Percentiles rank a stretch among this genome's conserved stretches.
Evolutionary conservation across 495 filamentous ascomycete genomes (phyloP).

Genomic region (Filosporella fistucella): DNA sequence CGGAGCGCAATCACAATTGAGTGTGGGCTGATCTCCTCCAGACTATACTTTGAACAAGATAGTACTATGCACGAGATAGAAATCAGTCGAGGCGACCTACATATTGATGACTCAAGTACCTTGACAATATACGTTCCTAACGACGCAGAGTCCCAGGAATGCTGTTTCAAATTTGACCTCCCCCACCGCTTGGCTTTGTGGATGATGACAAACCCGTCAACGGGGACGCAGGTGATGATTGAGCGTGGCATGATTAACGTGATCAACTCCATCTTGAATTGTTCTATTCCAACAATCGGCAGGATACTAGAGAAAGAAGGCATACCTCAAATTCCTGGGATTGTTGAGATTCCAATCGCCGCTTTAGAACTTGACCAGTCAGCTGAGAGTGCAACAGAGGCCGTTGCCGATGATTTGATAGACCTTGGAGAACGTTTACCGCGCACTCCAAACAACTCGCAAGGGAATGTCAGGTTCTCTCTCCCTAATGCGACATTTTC

Average conservation of each 20-base stretch:
- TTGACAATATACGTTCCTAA: too few species aligned
- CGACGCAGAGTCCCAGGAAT: too few species aligned
- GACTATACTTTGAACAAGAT: too few species aligned
- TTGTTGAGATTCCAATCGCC: constrained; percentile 3
- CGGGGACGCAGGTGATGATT: constrained; percentile 3
- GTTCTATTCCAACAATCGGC: constrained; percentile 7
- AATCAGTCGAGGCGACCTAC: too few species aligned
- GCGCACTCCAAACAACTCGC: constrained; percentile 3
- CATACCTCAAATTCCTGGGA: background rate
- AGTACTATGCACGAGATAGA: too few species aligned
- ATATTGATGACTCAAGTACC: too few species aligned
- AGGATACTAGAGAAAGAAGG: constrained; percentile 10
- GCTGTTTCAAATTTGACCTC: too few species aligned
- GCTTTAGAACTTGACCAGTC: constrained; percentile 2
- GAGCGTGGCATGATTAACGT: constrained; percentile 6
- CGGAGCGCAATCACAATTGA: too few species aligned
- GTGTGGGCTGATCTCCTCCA: too few species aligned
- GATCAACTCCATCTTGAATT: constrained; percentile 9
- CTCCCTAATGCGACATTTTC: constrained; percentile 5
- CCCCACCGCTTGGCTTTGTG: too few species aligned
- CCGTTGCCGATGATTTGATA: background rate
- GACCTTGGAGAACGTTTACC: constrained; percentile 4
- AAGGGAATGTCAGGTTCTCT: constrained; percentile 4
- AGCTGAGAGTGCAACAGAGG: constrained; percentile 5
- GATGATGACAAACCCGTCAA: too few species aligned